These are phyloP conservation scores for Lentinula sp. DNA, from an alignment of 768 basidiomycete genomes.

Conservation along the genomic window DNA sequence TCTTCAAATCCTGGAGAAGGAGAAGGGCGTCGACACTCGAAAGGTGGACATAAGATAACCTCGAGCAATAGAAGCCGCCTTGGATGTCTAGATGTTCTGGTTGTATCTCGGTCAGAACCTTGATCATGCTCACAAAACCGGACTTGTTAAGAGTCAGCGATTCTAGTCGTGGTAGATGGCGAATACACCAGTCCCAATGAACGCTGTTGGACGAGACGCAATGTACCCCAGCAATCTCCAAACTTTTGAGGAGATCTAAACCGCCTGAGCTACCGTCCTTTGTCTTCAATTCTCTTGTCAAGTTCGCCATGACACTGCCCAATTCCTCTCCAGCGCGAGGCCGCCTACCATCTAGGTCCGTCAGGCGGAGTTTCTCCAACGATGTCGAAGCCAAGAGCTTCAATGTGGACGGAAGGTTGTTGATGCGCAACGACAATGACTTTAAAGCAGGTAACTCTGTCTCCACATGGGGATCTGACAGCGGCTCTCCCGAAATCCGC, in stretches of 20 bases:
- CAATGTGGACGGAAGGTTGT: not conserved
- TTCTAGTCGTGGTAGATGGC: not conserved
- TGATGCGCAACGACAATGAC: slow-evolving; percentile 1
- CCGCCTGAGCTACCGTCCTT: not conserved
- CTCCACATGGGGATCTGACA: not conserved
- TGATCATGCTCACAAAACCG: not conserved
- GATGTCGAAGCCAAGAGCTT: not conserved
- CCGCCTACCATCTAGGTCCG: slow-evolving; percentile 3
- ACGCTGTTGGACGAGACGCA: not conserved
- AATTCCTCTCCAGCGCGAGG: not conserved
- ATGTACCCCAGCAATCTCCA: not conserved
- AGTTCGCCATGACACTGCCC: not conserved
- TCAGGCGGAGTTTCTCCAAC: not conserved
- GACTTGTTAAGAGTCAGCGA: not conserved
- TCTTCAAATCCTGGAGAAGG: not conserved
- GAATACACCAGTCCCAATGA: slow-evolving; percentile 2
- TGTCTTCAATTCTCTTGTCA: not conserved
- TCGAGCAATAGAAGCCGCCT: not conserved
- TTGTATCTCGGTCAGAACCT: not conserved
- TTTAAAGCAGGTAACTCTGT: not conserved
- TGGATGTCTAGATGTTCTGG: not conserved
- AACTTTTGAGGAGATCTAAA: not conserved
- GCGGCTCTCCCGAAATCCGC: not conserved
- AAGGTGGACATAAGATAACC: not conserved
- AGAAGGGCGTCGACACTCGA: not conserved